Conservation (phyloP, 371 early-diverging fungal species). For the Coemansia sp. region DNA sequence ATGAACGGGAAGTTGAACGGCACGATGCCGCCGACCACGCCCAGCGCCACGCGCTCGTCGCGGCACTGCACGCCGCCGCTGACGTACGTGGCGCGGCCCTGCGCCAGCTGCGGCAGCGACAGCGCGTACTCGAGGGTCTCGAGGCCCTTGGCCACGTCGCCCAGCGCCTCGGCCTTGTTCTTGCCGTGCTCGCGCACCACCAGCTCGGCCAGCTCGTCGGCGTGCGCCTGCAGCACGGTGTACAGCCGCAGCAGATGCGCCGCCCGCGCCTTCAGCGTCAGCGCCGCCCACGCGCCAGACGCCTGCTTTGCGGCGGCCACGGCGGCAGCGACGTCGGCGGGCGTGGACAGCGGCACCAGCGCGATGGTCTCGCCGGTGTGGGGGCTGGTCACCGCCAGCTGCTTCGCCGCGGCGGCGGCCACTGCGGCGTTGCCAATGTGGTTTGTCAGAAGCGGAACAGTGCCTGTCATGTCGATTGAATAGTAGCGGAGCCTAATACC, state of each 20-base stretch:
- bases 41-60: slow-evolving; percentile 62
- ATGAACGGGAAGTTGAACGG: slow-evolving; percentile 78
- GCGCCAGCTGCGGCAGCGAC: slow-evolving; percentile 58
- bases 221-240: slow-evolving; percentile 54
- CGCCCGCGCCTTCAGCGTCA: slow-evolving; percentile 63
- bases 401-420: slow-evolving; percentile 1
- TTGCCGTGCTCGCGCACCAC: slow-evolving; percentile 73
- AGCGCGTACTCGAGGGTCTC: slow-evolving; percentile 69
- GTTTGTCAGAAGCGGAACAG: slow-evolving; percentile 17
- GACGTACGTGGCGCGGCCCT: slow-evolving; percentile 58
- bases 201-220: slow-evolving; percentile 64
- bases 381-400: slow-evolving; percentile 59
- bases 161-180: slow-evolving; percentile 57
- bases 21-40: slow-evolving; percentile 71
- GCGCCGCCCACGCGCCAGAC: slow-evolving; percentile 54
- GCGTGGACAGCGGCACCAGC: slow-evolving; percentile 59
- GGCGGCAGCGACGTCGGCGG: slow-evolving; percentile 59
- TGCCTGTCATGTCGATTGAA: neutral
- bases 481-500: too few species aligned
- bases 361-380: slow-evolving; percentile 62
- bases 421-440: slow-evolving; percentile 24
- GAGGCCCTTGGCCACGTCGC: slow-evolving; percentile 58
- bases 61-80: slow-evolving; percentile 64
- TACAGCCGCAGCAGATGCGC: slow-evolving; percentile 62
- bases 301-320: slow-evolving; percentile 59